phyloP scores from a whole-genome alignment of 164 flowering plant species.

The Aristolochia fimbriata region DNA sequence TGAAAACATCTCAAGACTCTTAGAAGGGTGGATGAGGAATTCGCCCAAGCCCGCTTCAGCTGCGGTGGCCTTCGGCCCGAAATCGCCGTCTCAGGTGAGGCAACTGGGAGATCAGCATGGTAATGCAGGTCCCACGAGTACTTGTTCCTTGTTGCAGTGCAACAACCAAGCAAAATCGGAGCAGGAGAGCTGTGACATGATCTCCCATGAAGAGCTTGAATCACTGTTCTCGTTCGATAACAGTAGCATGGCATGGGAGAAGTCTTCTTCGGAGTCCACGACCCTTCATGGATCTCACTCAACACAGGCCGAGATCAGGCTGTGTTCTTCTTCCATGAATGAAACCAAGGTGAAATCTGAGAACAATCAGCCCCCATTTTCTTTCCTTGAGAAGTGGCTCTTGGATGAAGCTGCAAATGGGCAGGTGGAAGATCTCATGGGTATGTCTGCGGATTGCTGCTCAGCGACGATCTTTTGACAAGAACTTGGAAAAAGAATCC shows the following conservation, averaged over 20 bases:
- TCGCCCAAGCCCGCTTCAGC: slow-evolving; percentile 28
- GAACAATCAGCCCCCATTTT: slow-evolving; percentile 13
- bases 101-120: not conserved
- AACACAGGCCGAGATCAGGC: not conserved
- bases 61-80: not conserved
- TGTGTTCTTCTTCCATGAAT: slow-evolving; percentile 1
- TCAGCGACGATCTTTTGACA: slow-evolving; percentile 36
- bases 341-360: slow-evolving; percentile 6
- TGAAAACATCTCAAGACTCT: slow-evolving; percentile 73
- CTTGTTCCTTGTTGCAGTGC: slow-evolving; percentile 1
- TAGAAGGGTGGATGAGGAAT: slow-evolving; percentile 86
- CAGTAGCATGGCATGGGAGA: slow-evolving; percentile 30
- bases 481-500: not conserved
- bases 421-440: slow-evolving; percentile 37
- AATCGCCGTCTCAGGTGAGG: not conserved
- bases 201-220: slow-evolving; percentile 41
- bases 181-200: slow-evolving; percentile 18
- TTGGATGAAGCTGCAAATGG: slow-evolving; percentile 21
- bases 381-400: slow-evolving; percentile 21
- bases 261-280: slow-evolving; percentile 24
- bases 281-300: slow-evolving; percentile 8
- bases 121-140: not conserved
- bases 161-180: slow-evolving; percentile 11
- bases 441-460: slow-evolving; percentile 21
- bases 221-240: slow-evolving; percentile 45